These are phyloP conservation scores for Pythium rhizo-oryzae DNA, from an alignment of 352 stramenopile species.

Conservation along the genomic window DNA sequence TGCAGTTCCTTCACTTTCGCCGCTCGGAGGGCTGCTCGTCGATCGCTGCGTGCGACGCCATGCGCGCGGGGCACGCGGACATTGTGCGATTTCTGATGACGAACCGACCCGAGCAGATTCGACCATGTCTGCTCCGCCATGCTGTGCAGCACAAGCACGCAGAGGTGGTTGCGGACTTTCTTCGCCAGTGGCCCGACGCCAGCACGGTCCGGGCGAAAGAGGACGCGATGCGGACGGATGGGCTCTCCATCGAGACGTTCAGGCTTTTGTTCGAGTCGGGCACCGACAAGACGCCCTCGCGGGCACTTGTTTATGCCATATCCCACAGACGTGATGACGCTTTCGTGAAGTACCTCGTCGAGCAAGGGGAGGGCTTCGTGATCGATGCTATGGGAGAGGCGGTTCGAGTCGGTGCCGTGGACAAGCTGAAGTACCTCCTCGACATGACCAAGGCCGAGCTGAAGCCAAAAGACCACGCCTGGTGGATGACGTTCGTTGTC, in stretches of 20 bases:
- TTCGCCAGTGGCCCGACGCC: background rate
- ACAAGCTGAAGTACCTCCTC: background rate
- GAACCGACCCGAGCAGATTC: background rate
- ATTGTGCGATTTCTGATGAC: background rate
- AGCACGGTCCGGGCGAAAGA: background rate
- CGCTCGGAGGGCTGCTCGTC: constrained; percentile 43
- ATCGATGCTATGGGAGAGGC: background rate
- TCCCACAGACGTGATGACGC: background rate
- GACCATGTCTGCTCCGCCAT: background rate
- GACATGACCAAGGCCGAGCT: background rate
- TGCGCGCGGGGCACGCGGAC: background rate
- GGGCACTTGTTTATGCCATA: background rate
- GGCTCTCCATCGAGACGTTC: background rate
- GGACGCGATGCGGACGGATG: no score
- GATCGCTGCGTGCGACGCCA: constrained; percentile 15
- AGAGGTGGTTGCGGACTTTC: background rate
- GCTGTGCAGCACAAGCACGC: no score
- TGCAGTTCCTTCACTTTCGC: constrained; percentile 45
- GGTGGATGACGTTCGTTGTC: no score
- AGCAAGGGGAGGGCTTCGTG: background rate
- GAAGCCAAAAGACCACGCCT: no score
- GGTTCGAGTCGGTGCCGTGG: background rate
- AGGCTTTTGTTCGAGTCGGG: background rate
- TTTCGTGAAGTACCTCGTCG: background rate
- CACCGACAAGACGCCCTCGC: background rate